Conservation (phyloP, 2,329 filamentous ascomycete genomes). For the Hirsutella minnesotensis region DNA sequence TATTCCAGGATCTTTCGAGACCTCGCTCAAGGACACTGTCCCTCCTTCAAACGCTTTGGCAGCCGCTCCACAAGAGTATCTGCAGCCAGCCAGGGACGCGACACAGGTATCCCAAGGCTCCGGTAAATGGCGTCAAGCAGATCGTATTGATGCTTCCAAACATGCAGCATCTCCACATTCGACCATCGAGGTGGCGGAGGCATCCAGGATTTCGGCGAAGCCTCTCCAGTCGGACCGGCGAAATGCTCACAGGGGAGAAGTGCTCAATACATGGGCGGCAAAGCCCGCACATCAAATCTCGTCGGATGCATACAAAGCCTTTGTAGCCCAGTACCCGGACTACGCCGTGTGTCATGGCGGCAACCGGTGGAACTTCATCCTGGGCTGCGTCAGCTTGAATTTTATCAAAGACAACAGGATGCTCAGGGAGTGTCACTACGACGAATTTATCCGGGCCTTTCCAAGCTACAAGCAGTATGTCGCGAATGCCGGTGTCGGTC, state of each 20-base stretch:
- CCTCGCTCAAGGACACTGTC: neutral
- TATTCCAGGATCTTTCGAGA: constrained; percentile 12
- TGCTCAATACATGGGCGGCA: neutral
- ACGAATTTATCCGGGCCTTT: constrained; percentile 39
- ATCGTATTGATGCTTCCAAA: no score
- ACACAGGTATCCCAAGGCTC: no score
- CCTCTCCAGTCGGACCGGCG: neutral
- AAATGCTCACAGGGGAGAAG: constrained; percentile 1
- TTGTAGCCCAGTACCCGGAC: constrained; percentile 29
- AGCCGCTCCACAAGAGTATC: no score
- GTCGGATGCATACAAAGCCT: constrained; percentile 23
- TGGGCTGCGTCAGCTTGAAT: constrained; percentile 30
- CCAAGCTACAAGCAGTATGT: constrained; percentile 31
- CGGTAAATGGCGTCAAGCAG: no score
- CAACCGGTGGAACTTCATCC: constrained; percentile 28
- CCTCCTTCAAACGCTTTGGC: no score
- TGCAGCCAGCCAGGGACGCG: no score
- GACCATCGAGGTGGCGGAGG: no score
- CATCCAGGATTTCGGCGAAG: neutral
- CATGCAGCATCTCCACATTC: no score
- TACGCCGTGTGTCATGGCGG: constrained; percentile 28
- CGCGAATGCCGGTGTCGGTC: constrained; percentile 9
- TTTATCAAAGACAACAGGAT: constrained; percentile 20
- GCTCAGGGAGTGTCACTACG: constrained; percentile 33
- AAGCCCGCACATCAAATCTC: neutral